Evolutionary conservation across 331 rosid species (phyloP).

Genomic region (Cydonia oblonga): DNA sequence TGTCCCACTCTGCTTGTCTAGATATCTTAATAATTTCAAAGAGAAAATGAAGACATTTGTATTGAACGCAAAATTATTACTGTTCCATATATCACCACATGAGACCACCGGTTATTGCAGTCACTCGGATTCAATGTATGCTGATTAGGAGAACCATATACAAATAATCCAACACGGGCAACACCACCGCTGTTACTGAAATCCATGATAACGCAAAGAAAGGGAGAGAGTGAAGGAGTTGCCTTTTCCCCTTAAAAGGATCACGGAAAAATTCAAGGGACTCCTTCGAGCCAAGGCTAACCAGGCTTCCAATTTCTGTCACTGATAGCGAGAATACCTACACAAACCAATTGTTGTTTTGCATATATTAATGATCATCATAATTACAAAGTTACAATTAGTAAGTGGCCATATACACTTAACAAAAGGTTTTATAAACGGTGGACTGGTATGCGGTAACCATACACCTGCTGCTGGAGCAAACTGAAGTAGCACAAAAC

Average conservation of each 20-base stretch:
- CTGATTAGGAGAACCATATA: neutral
- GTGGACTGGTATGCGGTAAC: neutral
- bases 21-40: neutral
- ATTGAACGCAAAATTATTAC: neutral
- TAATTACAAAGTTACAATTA: neutral
- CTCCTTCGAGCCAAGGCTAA: slow-evolving; percentile 66
- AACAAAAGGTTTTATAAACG: neutral
- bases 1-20: neutral
- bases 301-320: slow-evolving; percentile 55
- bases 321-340: slow-evolving; percentile 70
- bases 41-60: neutral
- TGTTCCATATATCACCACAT: neutral
- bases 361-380: neutral
- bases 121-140: neutral
- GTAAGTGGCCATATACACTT: neutral
- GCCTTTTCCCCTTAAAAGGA: slow-evolving; percentile 76
- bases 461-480: slow-evolving; percentile 59
- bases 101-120: neutral
- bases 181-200: neutral
- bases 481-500: slow-evolving; percentile 81
- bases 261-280: slow-evolving; percentile 81
- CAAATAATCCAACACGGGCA: neutral
- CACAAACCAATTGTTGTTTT: slow-evolving; percentile 19
- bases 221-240: neutral
- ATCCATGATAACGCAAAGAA: neutral